Conservation (phyloP, 1,139 yeast species). For the Trichomonascaceae sp. region DNA sequence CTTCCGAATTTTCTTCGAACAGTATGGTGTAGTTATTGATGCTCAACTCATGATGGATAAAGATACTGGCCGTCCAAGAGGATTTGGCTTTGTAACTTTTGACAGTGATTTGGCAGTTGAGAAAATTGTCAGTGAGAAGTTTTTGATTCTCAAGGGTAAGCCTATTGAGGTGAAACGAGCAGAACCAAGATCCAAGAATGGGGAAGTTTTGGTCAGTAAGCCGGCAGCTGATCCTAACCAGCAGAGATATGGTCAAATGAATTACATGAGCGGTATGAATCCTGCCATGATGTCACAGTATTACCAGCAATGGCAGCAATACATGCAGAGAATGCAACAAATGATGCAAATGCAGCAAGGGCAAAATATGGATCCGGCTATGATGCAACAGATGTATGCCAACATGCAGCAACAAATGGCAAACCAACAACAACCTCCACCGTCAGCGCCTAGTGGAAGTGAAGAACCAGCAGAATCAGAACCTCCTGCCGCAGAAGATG, state of each 20-base stretch:
- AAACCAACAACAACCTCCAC: slow-evolving; percentile 4
- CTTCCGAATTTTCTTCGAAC: slow-evolving; percentile 79
- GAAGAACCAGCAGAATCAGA: slow-evolving; percentile 14
- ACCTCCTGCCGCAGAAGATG: slow-evolving; percentile 14
- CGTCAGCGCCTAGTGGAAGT: not conserved
- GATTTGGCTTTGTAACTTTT: slow-evolving; percentile 95
- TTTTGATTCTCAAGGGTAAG: slow-evolving; percentile 77
- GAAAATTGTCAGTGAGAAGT: slow-evolving; percentile 77
- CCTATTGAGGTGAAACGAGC: slow-evolving; percentile 96
- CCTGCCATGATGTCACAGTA: slow-evolving; percentile 87
- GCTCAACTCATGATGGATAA: slow-evolving; percentile 97
- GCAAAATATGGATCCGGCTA: slow-evolving; percentile 17
- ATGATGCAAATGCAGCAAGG: slow-evolving; percentile 27
- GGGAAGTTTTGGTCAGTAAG: slow-evolving; percentile 15
- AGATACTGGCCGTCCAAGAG: slow-evolving; percentile 96
- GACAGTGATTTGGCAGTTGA: slow-evolving; percentile 97
- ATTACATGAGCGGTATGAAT: slow-evolving; percentile 46
- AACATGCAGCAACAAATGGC: slow-evolving; percentile 13
- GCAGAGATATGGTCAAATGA: slow-evolving; percentile 27
- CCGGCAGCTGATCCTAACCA: slow-evolving; percentile 31
- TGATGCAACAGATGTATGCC: slow-evolving; percentile 19
- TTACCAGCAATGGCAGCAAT: slow-evolving; percentile 80
- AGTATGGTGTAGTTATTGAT: slow-evolving; percentile 90
- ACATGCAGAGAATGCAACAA: slow-evolving; percentile 38
- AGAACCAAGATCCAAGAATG: slow-evolving; percentile 60